phyloP scores from a whole-genome alignment of 257 asterid genomes.

The Marsdenia floribunda region DNA sequence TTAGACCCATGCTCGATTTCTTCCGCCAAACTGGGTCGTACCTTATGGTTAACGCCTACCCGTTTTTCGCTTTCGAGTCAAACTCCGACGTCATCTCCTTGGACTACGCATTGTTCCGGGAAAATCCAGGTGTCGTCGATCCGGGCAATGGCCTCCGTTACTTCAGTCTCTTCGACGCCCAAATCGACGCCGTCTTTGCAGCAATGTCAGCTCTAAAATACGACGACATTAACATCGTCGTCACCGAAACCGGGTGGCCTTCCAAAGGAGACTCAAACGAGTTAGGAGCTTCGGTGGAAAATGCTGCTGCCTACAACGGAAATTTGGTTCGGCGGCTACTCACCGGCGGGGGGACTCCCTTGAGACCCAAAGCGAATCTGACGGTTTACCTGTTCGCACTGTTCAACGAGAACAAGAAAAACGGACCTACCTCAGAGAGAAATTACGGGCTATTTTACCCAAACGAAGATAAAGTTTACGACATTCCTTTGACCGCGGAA shows the following conservation, averaged over 20 bases:
- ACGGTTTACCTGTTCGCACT: conserved; percentile 73
- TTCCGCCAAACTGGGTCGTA: conserved; percentile 65
- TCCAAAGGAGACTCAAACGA: conserved; percentile 81
- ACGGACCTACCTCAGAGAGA: conserved; percentile 85
- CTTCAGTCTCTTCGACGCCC: conserved; percentile 79
- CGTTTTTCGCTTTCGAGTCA: conserved; percentile 78
- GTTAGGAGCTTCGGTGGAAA: conserved; percentile 58
- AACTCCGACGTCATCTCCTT: conserved; percentile 71
- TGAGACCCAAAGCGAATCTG: conserved; percentile 55
- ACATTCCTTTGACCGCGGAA: conserved; percentile 58
- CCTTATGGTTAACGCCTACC: conserved; percentile 80
- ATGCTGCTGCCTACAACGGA: conserved; percentile 90
- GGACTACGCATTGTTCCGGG: conserved; percentile 75
- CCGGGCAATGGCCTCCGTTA: conserved; percentile 64
- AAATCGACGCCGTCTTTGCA: conserved; percentile 80
- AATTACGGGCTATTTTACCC: conserved; percentile 93
- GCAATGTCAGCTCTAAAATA: conserved; percentile 66
- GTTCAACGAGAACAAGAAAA: conserved; percentile 83
- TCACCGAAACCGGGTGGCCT: conserved; percentile 95
- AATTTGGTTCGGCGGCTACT: conserved; percentile 63
- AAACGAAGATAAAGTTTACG: conserved; percentile 55
- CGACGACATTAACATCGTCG: conserved; percentile 50
- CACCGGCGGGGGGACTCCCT: conserved; percentile 77
- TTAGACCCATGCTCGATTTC: conserved; percentile 76
- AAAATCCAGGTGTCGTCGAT: conserved; percentile 73